Evolutionary conservation across 805 yeast species (phyloP).

Genomic region (Kodamaea kaohsiungensis): DNA sequence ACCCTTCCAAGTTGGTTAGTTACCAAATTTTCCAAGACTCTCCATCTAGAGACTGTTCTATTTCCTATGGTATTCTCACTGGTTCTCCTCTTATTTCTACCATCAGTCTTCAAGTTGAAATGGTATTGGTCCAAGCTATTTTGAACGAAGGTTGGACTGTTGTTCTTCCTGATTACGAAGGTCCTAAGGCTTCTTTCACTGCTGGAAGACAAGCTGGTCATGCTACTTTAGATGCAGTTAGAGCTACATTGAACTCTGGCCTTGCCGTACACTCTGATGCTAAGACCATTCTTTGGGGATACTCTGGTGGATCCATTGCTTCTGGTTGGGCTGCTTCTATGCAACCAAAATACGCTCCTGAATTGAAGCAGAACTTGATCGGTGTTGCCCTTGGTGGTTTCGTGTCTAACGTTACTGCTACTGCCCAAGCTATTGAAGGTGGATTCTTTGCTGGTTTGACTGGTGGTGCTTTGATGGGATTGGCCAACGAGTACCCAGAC

Average conservation of each 20-base stretch:
- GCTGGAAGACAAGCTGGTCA: conserved; percentile 35
- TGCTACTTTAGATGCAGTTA: conserved; percentile 30
- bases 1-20: conserved; percentile 21
- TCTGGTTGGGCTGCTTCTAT: conserved; percentile 39
- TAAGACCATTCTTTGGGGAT: conserved; percentile 32
- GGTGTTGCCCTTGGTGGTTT: conserved; percentile 41
- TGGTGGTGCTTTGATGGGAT: conserved; percentile 31
- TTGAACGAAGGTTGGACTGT: conserved; percentile 34
- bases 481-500: conserved; percentile 33
- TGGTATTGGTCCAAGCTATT: conserved; percentile 14
- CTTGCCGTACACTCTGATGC: conserved; percentile 21
- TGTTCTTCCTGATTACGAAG: conserved; percentile 37
- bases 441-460: conserved; percentile 30
- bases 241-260: conserved; percentile 25
- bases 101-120: conserved; percentile 18
- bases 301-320: conserved; percentile 42
- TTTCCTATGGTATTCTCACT: conserved; percentile 19
- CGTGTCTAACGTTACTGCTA: conserved; percentile 34
- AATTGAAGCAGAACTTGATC: conserved; percentile 20
- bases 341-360: conserved; percentile 40
- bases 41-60: conserved; percentile 20
- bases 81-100: conserved; percentile 16
- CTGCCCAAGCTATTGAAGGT: conserved; percentile 26
- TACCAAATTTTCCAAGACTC: conserved; percentile 25
- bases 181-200: conserved; percentile 31